Conservation (phyloP, 1,284 basidiomycete genomes). For the Trametes versicolor region DNA sequence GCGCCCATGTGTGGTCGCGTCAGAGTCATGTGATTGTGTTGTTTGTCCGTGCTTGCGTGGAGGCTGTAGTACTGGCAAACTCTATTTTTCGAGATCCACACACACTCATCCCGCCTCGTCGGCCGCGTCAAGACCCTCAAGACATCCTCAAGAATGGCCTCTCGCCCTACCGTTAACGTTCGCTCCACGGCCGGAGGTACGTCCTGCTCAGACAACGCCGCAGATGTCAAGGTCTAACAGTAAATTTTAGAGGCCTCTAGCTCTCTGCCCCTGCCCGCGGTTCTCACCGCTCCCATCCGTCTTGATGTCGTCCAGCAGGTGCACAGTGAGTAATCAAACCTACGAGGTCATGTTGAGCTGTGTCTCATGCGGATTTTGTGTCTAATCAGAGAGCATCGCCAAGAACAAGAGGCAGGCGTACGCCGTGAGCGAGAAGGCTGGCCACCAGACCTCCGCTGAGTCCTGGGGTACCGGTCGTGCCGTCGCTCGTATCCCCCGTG, state of each 20-base stretch:
- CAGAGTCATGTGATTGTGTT: conserved; percentile 15
- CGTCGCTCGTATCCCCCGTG: conserved; percentile 99
- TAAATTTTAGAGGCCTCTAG: conserved; percentile 76
- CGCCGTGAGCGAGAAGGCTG: conserved; percentile 97
- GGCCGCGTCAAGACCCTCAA: conserved; percentile 46
- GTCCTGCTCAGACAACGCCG: conserved; percentile 35
- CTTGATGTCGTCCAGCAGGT: conserved; percentile 98
- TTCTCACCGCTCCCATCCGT: conserved; percentile 98
- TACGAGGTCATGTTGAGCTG: neutral
- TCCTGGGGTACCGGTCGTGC: conserved; percentile 99
- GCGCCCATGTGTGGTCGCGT: neutral
- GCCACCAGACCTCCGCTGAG: conserved; percentile 98
- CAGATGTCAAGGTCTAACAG: conserved; percentile 18
- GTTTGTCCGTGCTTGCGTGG: conserved; percentile 32
- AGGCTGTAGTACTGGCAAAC: conserved; percentile 43
- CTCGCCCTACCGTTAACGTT: conserved; percentile 89
- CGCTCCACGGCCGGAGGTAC: conserved; percentile 79
- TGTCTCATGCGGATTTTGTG: neutral
- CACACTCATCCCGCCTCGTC: conserved; percentile 31
- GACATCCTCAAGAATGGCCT: conserved; percentile 72
- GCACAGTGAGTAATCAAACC: conserved; percentile 82
- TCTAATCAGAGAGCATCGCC: conserved; percentile 87
- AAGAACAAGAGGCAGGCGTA: conserved; percentile 99
- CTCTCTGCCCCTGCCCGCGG: conserved; percentile 95
- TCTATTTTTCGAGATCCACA: conserved; percentile 43